These are phyloP conservation scores for Crithidia expoeki DNA, from an alignment of 208 protist species.

Conservation along the genomic window DNA sequence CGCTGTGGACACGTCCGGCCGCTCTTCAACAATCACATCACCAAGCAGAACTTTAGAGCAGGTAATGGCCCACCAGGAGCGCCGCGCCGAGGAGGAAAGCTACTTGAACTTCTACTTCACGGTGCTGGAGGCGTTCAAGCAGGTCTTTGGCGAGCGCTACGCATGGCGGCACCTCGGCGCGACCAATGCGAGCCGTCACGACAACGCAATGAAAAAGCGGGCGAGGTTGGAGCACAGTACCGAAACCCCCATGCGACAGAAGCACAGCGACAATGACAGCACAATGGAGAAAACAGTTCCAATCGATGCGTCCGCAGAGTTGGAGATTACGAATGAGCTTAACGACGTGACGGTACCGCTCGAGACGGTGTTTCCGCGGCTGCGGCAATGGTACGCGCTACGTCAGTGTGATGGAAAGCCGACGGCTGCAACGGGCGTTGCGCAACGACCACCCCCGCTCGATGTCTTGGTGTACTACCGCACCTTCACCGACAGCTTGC, in stretches of 20 bases:
- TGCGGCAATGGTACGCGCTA: slow-evolving; percentile 30
- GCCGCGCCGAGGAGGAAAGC: slow-evolving; percentile 43
- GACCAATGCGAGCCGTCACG: slow-evolving; percentile 71
- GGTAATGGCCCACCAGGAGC: slow-evolving; percentile 38
- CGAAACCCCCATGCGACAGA: not conserved
- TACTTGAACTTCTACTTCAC: slow-evolving; percentile 57
- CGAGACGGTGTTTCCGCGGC: slow-evolving; percentile 52
- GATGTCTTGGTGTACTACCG: slow-evolving; percentile 77
- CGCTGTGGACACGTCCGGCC: too few species aligned
- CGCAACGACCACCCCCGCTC: slow-evolving; percentile 50
- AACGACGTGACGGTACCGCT: slow-evolving; percentile 35
- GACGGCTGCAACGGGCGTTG: not conserved
- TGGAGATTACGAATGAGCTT: slow-evolving; percentile 23
- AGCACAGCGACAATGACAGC: not conserved
- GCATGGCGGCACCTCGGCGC: slow-evolving; percentile 72
- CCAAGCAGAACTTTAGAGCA: slow-evolving; percentile 65
- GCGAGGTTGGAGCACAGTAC: slow-evolving; percentile 1
- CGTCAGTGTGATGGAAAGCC: slow-evolving; percentile 3
- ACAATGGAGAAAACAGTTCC: not conserved
- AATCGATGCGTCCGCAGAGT: not conserved
- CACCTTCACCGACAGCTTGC: slow-evolving; percentile 65
- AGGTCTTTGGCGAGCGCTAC: slow-evolving; percentile 80
- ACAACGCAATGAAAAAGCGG: slow-evolving; percentile 11
- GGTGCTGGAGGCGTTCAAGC: slow-evolving; percentile 63
- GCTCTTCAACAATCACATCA: slow-evolving; percentile 39